Base-by-base conservation (phyloP, 2,329 filamentous ascomycete species). In the Ilyonectria mors-panacis region DNA sequence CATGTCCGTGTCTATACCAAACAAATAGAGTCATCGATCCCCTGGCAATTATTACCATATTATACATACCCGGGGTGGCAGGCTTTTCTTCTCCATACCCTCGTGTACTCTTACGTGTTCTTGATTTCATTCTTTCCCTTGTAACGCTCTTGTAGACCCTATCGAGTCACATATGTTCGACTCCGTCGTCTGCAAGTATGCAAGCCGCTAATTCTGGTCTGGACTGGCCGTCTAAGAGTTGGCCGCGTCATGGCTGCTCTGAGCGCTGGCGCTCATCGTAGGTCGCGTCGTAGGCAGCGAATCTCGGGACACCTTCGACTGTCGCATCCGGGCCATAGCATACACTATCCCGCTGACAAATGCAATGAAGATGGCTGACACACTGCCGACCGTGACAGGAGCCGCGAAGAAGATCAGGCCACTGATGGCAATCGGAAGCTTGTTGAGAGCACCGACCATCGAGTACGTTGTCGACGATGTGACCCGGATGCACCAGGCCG, bases 391-490 rank as follows among this genome's bases (percentile, higher is more conserved):
- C 0, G 96, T 98, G 75, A 97, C 93, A 0, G 96, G 95, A 0
- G 95, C 95, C 69, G 96, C 90, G 83, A 99, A 99, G 88, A 99
- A 99, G 76, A 99, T 83, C 45, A 99, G 88, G 30, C 96, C 96
- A 70, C 92, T 95, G 73, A 99, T 81, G 62, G 96, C 96, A 75
- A 99, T 95, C 47, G 96, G 96, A 35, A 99, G 91, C 87, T 99
- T 99, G 88, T 99, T 99, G 77, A 99, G 87, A 19, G 95, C 94
- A 69, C 96, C 96, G 63, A 98, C 96, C 95, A 99, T 98, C 33
- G 94, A 97, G 86, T 98, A 99, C 2, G 96, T 99, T 9, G 96
- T 99, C 19, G 95, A 98, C 0, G 95, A 97, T 8, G 96, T 98
- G 71, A 97, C 93, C 73, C 96, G 95, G 71, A 99, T 97, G 80